Base-by-base conservation (phyloP, 345 rosid genomes). In the Erucastrum elatum region DNA sequence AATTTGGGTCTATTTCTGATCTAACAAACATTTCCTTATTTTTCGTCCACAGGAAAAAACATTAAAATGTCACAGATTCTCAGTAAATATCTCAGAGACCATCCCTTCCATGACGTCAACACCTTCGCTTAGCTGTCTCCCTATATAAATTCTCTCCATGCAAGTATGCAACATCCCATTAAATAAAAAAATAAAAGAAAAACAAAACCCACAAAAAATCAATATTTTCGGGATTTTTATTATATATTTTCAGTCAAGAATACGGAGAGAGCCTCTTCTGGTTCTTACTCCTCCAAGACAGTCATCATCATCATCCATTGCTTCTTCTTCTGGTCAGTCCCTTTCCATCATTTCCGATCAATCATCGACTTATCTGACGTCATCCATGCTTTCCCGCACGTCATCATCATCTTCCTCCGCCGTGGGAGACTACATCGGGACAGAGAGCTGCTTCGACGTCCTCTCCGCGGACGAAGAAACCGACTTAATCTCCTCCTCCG, bases 371-470 rank as follows among this genome's bases (percentile, higher is more conserved):
- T 29, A 2, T 69, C 6, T 87, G 81, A 70, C 73, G 15, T 77
- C 85, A 27, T 65, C 73, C 53, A 63, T 81, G 53, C 61, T 80
- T 6, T 81, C 87, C 0, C 85, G 60, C 5, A 53, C 82, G 26
- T 41, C 86, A 10, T 68, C 82, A 1, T 62, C 87, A 3, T 83
- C 84, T 15, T 81, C 80, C 71, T 56, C 85, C 65, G 76, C 77
- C 17, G 63, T 84, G 4, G 95, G 85, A 2, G 98, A 94, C 63
- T 90, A 84, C 87, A 86, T 94, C 74, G 98, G 98, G 25, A 66
- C 81, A 67, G 98, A 94, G 79, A 90, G 96, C 77, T 89, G 94
- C 66, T 84, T 84, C 12, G 97, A 94, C 77, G 72, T 87, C 33
- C 64, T 76, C 26, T 63, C 78, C 25, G 74, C 37, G 4, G 77